Conservation (phyloP, 345 rosid species). For the Noccaea bulbosa region DNA sequence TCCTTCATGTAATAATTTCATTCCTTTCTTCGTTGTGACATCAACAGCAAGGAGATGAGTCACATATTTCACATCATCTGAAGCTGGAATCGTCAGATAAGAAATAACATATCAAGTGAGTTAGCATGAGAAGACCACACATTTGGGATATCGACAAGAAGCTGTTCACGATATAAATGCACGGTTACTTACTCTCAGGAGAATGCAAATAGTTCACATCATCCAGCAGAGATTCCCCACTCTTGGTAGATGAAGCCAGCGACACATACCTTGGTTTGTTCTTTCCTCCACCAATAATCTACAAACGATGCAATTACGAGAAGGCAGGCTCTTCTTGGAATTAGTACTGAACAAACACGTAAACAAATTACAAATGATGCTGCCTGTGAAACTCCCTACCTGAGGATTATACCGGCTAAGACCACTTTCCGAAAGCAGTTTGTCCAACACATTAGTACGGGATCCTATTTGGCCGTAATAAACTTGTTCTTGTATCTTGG, state of each 20-base stretch:
- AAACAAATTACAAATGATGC: conserved; percentile 15
- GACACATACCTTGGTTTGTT: conserved; percentile 70
- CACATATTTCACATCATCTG: conserved; percentile 88
- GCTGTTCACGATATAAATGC: conserved; percentile 28
- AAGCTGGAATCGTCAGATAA: conserved; percentile 56
- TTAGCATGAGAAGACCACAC: conserved; percentile 29
- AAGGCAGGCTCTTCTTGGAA: conserved; percentile 30
- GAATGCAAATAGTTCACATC: conserved; percentile 87
- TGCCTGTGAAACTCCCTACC: conserved; percentile 50
- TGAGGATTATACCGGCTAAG: conserved; percentile 92
- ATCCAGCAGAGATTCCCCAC: conserved; percentile 62
- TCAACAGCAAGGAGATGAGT: conserved; percentile 96
- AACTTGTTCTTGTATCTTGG: conserved; percentile 95
- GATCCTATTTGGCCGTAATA: conserved; percentile 89
- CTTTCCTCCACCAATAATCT: conserved; percentile 75
- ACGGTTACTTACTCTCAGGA: conserved; percentile 66
- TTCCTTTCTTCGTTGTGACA: conserved; percentile 71
- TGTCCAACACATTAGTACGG: conserved; percentile 83
- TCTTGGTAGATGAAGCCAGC: conserved; percentile 61
- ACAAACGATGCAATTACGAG: conserved; percentile 39
- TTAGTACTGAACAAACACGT: conserved; percentile 5
- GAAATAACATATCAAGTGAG: conserved; percentile 33
- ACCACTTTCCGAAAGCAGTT: conserved; percentile 82
- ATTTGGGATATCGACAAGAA: conserved; percentile 19
- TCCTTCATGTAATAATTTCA: conserved; percentile 86